Conservation (phyloP, 164 flowering plant genomes). For the Piper betle region DNA sequence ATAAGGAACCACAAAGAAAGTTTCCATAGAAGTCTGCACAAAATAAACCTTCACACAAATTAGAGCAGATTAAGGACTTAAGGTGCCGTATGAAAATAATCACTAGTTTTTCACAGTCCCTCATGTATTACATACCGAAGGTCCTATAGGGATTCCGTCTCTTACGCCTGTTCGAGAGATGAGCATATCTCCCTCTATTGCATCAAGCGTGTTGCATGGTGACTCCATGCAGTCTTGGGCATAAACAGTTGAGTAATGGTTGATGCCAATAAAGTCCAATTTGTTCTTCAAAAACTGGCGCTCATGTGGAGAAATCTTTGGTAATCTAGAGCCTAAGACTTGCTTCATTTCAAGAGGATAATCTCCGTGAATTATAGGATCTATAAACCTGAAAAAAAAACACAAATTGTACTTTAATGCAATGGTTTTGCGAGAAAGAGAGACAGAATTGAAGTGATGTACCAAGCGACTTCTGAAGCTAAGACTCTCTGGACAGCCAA, state of each 20-base stretch:
- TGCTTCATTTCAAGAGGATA: conserved; percentile 29
- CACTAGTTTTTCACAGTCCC: neutral
- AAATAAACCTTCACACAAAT: neutral
- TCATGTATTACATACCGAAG: conserved; percentile 1
- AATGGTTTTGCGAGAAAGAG: too few species aligned
- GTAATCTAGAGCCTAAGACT: conserved; percentile 14
- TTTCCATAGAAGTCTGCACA: neutral
- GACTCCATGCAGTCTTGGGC: conserved; percentile 13
- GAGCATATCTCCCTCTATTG: neutral
- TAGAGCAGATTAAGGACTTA: neutral
- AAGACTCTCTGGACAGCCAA: conserved; percentile 3
- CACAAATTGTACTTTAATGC: neutral
- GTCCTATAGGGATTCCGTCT: conserved; percentile 13
- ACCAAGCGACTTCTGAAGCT: conserved; percentile 5
- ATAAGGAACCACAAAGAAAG: neutral
- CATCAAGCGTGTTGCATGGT: neutral
- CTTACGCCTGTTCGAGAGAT: conserved; percentile 1
- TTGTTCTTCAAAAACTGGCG: conserved; percentile 9
- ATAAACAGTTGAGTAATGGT: conserved; percentile 5
- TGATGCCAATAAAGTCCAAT: conserved; percentile 26
- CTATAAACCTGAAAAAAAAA: conserved; percentile 10
- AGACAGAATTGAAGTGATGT: neutral
- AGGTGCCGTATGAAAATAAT: too few species aligned
- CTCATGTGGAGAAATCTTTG: conserved; percentile 20
- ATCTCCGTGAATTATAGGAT: conserved; percentile 28